Evolutionary conservation across 2,329 filamentous ascomycete genomes (phyloP).

Genomic region (Pyricularia sp.): DNA sequence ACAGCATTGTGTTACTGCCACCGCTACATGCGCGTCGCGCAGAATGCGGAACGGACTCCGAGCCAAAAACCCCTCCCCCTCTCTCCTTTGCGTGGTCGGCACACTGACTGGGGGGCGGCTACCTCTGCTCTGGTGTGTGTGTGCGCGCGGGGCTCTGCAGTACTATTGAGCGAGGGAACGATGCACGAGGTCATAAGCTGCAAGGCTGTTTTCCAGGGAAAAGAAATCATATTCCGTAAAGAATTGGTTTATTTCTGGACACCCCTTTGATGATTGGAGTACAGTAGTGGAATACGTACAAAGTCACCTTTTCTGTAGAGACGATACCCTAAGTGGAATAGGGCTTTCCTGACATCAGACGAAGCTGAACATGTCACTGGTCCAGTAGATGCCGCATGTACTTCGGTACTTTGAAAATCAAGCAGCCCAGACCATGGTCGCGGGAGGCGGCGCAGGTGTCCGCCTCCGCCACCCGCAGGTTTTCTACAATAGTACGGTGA

Average conservation of each 20-base stretch:
- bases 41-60: not conserved
- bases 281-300: not conserved
- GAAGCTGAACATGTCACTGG: not conserved
- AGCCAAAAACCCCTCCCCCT: not conserved
- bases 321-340: not conserved
- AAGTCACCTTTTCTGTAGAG: not conserved
- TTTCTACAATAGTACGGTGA: not conserved
- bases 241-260: not conserved
- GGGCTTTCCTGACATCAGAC: not conserved
- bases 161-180: not conserved
- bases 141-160: not conserved
- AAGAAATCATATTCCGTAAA: not conserved
- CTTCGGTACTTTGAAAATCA: not conserved
- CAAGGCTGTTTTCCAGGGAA: not conserved
- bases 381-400: not conserved
- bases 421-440: not conserved
- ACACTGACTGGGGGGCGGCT: not conserved
- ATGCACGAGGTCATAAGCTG: not conserved
- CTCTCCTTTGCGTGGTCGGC: not conserved
- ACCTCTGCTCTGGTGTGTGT: not conserved
- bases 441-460: not conserved
- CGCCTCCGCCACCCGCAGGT: not conserved
- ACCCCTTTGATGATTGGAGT: not conserved
- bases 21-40: not conserved
- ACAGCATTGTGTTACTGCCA: not conserved